Evolutionary conservation across 106 monocot species (phyloP).

Genomic region (Dendrobium huoshanense): DNA sequence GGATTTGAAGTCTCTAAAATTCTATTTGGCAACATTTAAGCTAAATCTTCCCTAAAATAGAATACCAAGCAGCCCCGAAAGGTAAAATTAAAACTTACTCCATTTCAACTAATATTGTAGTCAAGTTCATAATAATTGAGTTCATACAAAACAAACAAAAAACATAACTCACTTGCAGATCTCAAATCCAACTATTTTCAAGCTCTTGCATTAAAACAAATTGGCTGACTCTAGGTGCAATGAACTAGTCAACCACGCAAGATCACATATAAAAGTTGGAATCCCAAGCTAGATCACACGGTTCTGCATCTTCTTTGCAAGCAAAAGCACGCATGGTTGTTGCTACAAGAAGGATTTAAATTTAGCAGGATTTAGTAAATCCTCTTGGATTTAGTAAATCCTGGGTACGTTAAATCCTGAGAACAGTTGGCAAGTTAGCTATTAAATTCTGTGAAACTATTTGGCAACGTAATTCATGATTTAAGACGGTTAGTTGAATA

Average conservation of each 20-base stretch:
- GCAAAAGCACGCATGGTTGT: neutral
- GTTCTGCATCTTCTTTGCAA: neutral
- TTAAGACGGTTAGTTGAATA: too few species aligned
- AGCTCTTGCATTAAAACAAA: neutral
- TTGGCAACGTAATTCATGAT: too few species aligned
- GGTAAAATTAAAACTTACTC: neutral
- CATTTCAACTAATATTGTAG: neutral
- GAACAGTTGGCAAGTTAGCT: too few species aligned
- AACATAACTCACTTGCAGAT: neutral
- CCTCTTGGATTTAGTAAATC: too few species aligned
- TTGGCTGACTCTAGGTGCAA: neutral
- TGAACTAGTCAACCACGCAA: too few species aligned
- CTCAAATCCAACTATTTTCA: neutral
- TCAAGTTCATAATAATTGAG: neutral
- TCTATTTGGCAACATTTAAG: too few species aligned
- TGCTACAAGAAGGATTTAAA: too few species aligned
- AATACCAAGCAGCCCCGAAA: neutral
- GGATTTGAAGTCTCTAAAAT: too few species aligned
- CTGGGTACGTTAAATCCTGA: too few species aligned
- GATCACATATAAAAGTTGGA: neutral
- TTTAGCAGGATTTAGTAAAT: too few species aligned
- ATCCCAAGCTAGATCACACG: neutral
- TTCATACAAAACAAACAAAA: neutral
- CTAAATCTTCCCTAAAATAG: too few species aligned
- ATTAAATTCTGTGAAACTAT: too few species aligned